Conservation (phyloP, 2,329 filamentous ascomycete genomes). For the Colletotrichum sp. region DNA sequence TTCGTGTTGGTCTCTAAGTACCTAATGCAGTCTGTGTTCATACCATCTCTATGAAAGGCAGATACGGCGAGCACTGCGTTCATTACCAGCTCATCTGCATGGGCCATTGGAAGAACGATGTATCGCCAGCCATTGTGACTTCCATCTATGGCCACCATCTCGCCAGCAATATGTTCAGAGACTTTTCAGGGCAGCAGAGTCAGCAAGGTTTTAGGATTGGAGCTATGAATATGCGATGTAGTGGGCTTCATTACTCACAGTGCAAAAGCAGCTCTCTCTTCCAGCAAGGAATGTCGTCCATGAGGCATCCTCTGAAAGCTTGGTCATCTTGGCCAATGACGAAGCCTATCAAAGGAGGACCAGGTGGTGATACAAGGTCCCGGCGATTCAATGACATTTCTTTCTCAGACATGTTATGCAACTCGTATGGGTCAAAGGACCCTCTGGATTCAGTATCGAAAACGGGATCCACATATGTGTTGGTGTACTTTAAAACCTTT, state of each 20-base stretch:
- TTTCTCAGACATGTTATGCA: too few species aligned
- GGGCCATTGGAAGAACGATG: background rate
- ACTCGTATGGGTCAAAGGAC: rapidly evolving
- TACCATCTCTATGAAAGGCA: background rate
- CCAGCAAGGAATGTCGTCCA: background rate
- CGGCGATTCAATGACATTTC: background rate
- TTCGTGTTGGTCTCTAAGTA: background rate
- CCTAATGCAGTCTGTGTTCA: background rate
- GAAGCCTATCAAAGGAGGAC: background rate
- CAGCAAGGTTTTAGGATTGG: background rate
- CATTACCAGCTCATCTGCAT: background rate
- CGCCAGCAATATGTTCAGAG: background rate
- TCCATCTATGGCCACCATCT: background rate
- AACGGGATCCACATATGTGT: background rate
- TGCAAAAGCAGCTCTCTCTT: background rate
- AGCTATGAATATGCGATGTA: background rate
- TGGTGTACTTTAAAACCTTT: rapidly evolving
- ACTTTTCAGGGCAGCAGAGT: background rate
- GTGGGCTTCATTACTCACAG: background rate
- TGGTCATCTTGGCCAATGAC: background rate
- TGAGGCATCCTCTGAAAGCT: background rate
- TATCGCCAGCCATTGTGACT: background rate
- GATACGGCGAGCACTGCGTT: background rate
- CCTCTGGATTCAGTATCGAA: background rate
- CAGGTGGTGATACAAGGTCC: rapidly evolving